These are phyloP conservation scores for Ogataea naganishii DNA, from an alignment of 805 yeast species.

Conservation along the genomic window DNA sequence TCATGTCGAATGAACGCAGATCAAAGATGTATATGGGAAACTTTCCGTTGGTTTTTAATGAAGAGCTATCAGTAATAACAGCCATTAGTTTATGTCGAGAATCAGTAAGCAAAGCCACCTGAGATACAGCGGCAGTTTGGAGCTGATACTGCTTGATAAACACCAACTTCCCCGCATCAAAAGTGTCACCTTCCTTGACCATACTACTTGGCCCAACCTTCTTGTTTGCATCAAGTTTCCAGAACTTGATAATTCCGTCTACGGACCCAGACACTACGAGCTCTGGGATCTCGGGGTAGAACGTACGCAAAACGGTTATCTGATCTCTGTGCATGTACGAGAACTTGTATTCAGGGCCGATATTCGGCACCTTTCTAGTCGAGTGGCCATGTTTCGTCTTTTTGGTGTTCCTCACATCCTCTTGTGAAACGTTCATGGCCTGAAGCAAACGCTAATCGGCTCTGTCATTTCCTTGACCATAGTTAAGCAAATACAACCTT, in stretches of 20 bases:
- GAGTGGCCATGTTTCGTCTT: too few species aligned
- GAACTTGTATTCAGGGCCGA: slow-evolving; percentile 2
- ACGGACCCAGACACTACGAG: slow-evolving; percentile 20
- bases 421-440: too few species aligned
- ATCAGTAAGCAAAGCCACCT: slow-evolving; percentile 6
- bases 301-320: slow-evolving; percentile 1
- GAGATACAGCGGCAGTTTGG: slow-evolving; percentile 10
- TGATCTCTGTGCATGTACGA: slow-evolving; percentile 8
- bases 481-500: too few species aligned
- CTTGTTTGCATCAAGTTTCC: slow-evolving; percentile 13
- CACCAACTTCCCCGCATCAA: slow-evolving; percentile 14
- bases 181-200: slow-evolving; percentile 1
- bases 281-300: background rate
- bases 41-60: slow-evolving; percentile 3
- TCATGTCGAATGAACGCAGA: slow-evolving; percentile 26
- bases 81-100: slow-evolving; percentile 18
- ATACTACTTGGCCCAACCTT: background rate
- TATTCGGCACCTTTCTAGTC: slow-evolving; percentile 1
- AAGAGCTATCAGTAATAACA: slow-evolving; percentile 13
- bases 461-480: too few species aligned
- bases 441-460: too few species aligned
- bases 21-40: slow-evolving; percentile 24
- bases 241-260: slow-evolving; percentile 27
- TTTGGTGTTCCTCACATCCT: too few species aligned
- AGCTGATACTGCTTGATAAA: slow-evolving; percentile 24